phyloP scores from a whole-genome alignment of 257 asterid genomes.

The Fraxinus excelsior region DNA sequence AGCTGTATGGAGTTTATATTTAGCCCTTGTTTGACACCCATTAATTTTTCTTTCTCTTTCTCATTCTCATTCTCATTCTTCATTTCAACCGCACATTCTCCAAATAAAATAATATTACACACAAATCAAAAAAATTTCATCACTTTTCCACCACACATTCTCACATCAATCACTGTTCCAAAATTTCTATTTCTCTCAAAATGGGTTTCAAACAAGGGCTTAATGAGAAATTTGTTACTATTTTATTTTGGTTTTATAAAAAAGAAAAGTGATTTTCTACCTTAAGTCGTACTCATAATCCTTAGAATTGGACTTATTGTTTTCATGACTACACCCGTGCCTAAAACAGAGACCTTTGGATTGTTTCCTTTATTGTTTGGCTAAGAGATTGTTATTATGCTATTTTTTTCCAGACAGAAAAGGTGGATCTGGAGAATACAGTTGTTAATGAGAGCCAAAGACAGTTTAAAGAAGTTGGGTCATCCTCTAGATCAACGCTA shows the following conservation, averaged over 20 bases:
- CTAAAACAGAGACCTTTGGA: constrained; percentile 12
- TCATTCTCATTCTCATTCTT: no score
- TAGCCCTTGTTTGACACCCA: no score
- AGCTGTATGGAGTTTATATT: not conserved
- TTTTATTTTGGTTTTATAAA: not conserved
- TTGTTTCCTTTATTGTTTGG: constrained; percentile 21
- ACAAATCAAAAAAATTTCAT: no score
- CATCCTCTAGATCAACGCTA: constrained; percentile 68
- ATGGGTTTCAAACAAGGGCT: no score
- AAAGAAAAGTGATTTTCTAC: constrained; percentile 7
- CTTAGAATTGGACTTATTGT: not conserved
- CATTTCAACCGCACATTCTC: no score
- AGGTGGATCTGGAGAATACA: constrained; percentile 95
- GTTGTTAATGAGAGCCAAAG: constrained; percentile 98
- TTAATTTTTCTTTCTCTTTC: no score
- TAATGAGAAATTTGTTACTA: not conserved
- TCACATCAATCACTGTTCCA: no score
- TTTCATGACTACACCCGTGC: not conserved
- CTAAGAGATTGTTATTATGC: constrained; percentile 25
- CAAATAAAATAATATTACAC: no score
- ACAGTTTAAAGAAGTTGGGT: constrained; percentile 62
- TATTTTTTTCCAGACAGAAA: constrained; percentile 74
- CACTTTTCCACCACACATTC: no score
- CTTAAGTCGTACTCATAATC: constrained; percentile 11
- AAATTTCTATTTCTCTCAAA: no score